These are phyloP conservation scores for Martiniozyma abietophila DNA, from an alignment of 805 yeast species.

Conservation along the genomic window DNA sequence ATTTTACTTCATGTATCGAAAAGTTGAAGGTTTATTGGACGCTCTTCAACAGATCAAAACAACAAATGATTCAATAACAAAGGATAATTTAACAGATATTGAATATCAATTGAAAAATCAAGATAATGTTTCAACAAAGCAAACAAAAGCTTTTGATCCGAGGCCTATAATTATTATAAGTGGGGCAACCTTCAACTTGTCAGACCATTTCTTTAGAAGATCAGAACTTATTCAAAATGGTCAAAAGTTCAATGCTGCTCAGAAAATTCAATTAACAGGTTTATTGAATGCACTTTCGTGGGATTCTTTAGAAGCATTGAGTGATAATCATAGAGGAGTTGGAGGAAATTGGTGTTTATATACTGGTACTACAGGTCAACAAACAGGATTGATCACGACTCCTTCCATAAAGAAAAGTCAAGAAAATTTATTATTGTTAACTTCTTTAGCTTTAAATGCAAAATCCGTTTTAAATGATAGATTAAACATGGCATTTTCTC, in stretches of 20 bases:
- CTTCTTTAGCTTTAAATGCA: slow-evolving; percentile 22
- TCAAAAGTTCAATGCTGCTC: slow-evolving; percentile 36
- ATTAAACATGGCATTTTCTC: slow-evolving; percentile 11
- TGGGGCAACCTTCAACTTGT: slow-evolving; percentile 34
- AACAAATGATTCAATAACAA: slow-evolving; percentile 9
- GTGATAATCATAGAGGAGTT: slow-evolving; percentile 16
- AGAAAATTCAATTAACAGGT: slow-evolving; percentile 31
- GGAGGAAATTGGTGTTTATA: slow-evolving; percentile 7
- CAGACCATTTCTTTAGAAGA: slow-evolving; percentile 31
- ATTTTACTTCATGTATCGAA: slow-evolving; percentile 39
- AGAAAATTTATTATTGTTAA: slow-evolving; percentile 22
- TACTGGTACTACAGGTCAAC: background rate
- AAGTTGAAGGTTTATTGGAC: slow-evolving; percentile 1
- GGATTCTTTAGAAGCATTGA: slow-evolving; percentile 27
- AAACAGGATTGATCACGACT: background rate
- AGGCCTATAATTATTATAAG: slow-evolving; percentile 29
- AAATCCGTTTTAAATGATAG: slow-evolving; percentile 21
- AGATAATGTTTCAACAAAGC: slow-evolving; percentile 14
- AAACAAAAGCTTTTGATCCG: slow-evolving; percentile 23
- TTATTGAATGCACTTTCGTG: slow-evolving; percentile 27
- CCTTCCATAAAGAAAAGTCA: slow-evolving; percentile 22
- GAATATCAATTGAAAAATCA: slow-evolving; percentile 26
- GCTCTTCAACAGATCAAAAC: slow-evolving; percentile 15
- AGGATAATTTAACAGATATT: background rate
- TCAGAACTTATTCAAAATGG: slow-evolving; percentile 28